Evolutionary conservation across 441 rosid genomes (phyloP), one percentile per base, ranked within the genome.

Genomic region (Pelargonium citronellum): DNA sequence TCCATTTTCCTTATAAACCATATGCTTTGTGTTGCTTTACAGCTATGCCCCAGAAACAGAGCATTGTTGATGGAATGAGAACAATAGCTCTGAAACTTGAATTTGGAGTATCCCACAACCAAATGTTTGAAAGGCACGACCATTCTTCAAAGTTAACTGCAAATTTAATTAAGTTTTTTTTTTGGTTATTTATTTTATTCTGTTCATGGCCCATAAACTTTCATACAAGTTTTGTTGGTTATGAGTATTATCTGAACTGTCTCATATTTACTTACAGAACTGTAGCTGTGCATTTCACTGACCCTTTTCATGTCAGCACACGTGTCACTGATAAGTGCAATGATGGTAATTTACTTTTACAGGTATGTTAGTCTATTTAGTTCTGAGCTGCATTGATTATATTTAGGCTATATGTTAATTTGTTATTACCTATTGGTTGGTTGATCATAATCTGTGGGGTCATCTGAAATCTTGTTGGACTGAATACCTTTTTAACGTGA

Each of bases 71-170:
- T 72, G 97, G 99, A 71, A 87, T 95, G 97, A 87, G 99, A 86
- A 95, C 99, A 55, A 85, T 95, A 66, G 99, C 99, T 76, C 78
- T 95, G 79, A 91, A 91, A 76, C 99, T 92, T 77, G 94, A 91
- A 77, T 92, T 95, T 81, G 99, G 98, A 73, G 87, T 79, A 69
- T 87, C 89, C 63, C 91, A 85, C 77, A 95, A 92, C 85, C 99
- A 92, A 84, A 86, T 84, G 67, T 92, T 89, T 87, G 98, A 91
- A 77, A 92, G 95, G 99, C 79, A 81, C 71, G 16, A 61, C 30
- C 22, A 66, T 73, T 72, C 60, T 71, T 55, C 37, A 60, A 60
- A 60, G 24, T 17, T 4, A 9, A 37, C 4, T 7, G 58, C 74
- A 24, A 6, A 39, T 68, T 37, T 37, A 37, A 20, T 19, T 67